Conservation (phyloP, 1,284 basidiomycete species). For the Apiotrichum akiyoshidainum region DNA sequence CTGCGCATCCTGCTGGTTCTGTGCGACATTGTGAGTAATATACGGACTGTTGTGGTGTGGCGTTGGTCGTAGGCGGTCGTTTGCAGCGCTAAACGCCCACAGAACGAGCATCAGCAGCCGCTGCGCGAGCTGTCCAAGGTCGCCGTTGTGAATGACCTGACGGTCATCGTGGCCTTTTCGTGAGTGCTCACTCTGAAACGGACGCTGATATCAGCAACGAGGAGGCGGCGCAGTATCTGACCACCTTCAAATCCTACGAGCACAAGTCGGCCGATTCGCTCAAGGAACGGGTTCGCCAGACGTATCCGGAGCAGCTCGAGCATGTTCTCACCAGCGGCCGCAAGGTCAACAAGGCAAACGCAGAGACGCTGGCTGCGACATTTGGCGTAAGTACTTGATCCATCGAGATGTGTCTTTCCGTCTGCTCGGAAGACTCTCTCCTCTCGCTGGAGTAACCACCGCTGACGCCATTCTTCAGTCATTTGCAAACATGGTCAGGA, state of each 20-base stretch:
- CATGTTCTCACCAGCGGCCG: slow-evolving; percentile 83
- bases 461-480: slow-evolving; percentile 54
- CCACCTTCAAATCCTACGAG: slow-evolving; percentile 89
- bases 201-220: slow-evolving; percentile 60
- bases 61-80: no score
- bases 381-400: slow-evolving; percentile 68
- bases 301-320: slow-evolving; percentile 75
- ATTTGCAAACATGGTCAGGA: slow-evolving; percentile 71
- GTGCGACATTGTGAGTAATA: slow-evolving; percentile 77
- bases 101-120: slow-evolving; percentile 82
- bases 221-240: slow-evolving; percentile 87
- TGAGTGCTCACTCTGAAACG: slow-evolving; percentile 52
- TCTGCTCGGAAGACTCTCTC: no score
- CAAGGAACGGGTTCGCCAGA: slow-evolving; percentile 87
- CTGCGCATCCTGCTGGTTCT: slow-evolving; percentile 83
- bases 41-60: no score
- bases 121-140: slow-evolving; percentile 92
- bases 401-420: not conserved
- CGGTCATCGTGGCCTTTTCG: slow-evolving; percentile 90
- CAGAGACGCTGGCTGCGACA: slow-evolving; percentile 85
- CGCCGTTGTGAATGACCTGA: slow-evolving; percentile 87
- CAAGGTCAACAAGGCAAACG: slow-evolving; percentile 97
- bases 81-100: no score
- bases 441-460: no score
- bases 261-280: slow-evolving; percentile 89